Evolutionary conservation across 306 rosid genomes (phyloP), one percentile per base, ranked within the genome.

Genomic region (Glycine soja): DNA sequence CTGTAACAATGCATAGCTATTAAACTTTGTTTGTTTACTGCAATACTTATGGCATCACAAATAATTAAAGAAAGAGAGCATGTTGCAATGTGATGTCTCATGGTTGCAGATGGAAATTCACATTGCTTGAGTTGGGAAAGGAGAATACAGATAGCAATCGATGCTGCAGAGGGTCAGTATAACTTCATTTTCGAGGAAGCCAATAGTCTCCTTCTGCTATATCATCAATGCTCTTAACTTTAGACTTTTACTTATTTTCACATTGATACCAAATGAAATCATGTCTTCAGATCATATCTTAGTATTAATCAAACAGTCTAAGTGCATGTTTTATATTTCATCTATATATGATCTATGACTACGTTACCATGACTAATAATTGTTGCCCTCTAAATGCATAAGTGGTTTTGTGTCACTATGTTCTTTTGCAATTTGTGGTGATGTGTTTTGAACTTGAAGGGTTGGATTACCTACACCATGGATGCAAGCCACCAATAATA

Each of bases 401-500:
- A 70, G 8, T 50, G 38, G 18, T 43, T 59, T 50, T 36, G 13
- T 6, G 53, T 46, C 46, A 81, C 70, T 62, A 51, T 8, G 70
- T 61, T 58, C 12, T 70, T 38, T 32, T 64, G 46, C 18, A 72
- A 78, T 9, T 53, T 59, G 70, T 71, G 3, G 34, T 52, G 59
- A 57, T 72, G 67, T 76, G 40, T 63, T 24, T 81, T 69, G 84
- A 18, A 58, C 51, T 52, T 50, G 47, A 81, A 92, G 94, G 94
- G 19, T 79, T 90, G 64, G 97, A 92, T 80, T 90, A 90, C 79
- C 82, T 92, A 67, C 94, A 88, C 78, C 88, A 92, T 68, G 97
- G 97, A 79, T 90, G 92, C 89, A 88, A 86, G 75, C 97, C 94
- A 70, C 83, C 94, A 4, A 90, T 90, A 73, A 80, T 92, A 54